Conservation (phyloP, 768 basidiomycete genomes). For the Leccinum ochraceum region DNA sequence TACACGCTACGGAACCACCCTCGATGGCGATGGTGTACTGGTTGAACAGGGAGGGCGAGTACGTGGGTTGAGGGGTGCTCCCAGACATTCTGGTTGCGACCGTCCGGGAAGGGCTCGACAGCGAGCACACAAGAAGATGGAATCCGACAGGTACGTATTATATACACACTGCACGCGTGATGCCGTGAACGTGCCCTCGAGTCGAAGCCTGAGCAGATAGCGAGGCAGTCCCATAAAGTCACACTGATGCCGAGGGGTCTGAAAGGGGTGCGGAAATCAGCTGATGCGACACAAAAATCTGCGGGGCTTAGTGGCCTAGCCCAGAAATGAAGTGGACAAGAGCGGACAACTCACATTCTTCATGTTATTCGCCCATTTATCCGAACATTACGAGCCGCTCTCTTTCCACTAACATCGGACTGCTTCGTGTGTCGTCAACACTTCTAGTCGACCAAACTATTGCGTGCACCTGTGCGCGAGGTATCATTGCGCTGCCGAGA, state of each 20-base stretch:
- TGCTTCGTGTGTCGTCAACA: constrained; percentile 1
- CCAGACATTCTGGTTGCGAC: constrained; percentile 16
- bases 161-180: constrained; percentile 3
- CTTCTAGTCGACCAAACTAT: neutral
- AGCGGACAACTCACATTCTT: neutral
- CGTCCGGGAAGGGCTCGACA: neutral
- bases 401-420: neutral
- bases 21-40: constrained; percentile 25
- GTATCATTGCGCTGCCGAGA: neutral
- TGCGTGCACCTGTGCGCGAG: neutral
- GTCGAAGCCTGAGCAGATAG: constrained; percentile 4
- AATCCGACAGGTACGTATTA: neutral
- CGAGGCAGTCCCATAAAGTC: neutral
- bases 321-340: constrained; percentile 4
- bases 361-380: neutral
- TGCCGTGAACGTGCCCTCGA: constrained; percentile 8
- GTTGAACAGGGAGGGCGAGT: constrained; percentile 12
- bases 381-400: neutral
- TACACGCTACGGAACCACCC: constrained; percentile 19
- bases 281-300: neutral
- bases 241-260: constrained; percentile 5
- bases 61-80: constrained; percentile 8
- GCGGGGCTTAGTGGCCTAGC: constrained; percentile 4
- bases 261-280: constrained; percentile 1
- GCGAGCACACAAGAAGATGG: neutral